Evolutionary conservation across 495 filamentous ascomycete species (phyloP).

Genomic region (Aeminium ludgeri): DNA sequence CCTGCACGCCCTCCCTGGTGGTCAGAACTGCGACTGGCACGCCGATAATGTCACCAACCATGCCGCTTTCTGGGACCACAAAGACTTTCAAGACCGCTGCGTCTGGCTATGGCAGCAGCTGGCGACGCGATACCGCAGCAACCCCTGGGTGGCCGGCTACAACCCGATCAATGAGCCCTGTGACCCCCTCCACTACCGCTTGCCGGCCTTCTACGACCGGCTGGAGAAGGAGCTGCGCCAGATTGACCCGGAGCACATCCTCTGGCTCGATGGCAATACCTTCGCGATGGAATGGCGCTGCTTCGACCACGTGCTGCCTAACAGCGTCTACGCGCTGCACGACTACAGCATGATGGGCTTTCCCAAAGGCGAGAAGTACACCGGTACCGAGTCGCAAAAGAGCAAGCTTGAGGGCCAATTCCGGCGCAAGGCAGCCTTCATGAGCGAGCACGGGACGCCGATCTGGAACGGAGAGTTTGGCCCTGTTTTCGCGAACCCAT

Average conservation of each 20-base stretch:
- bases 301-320: conserved; percentile 32
- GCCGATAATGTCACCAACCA: conserved; percentile 36
- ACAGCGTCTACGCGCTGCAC: conserved; percentile 42
- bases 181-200: conserved; percentile 38
- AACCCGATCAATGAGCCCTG: conserved; percentile 51
- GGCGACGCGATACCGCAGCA: conserved; percentile 38
- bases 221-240: conserved; percentile 40
- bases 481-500: conserved; percentile 37
- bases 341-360: conserved; percentile 46
- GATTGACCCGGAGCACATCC: conserved; percentile 44
- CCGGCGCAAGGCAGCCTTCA: conserved; percentile 40
- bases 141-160: conserved; percentile 39
- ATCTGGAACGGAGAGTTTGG: conserved; percentile 55
- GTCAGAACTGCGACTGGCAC: conserved; percentile 52
- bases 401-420: conserved; percentile 31
- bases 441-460: conserved; percentile 33
- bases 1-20: conserved; percentile 46
- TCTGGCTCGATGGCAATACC: conserved; percentile 50
- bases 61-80: conserved; percentile 48
- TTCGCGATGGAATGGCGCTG: conserved; percentile 40
- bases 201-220: conserved; percentile 39
- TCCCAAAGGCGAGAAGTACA: conserved; percentile 36
- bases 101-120: conserved; percentile 44
- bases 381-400: conserved; percentile 37
- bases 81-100: conserved; percentile 42